These are phyloP conservation scores for Lasiodiplodia sp. DNA, from an alignment of 2,329 filamentous ascomycete species.

Conservation along the genomic window DNA sequence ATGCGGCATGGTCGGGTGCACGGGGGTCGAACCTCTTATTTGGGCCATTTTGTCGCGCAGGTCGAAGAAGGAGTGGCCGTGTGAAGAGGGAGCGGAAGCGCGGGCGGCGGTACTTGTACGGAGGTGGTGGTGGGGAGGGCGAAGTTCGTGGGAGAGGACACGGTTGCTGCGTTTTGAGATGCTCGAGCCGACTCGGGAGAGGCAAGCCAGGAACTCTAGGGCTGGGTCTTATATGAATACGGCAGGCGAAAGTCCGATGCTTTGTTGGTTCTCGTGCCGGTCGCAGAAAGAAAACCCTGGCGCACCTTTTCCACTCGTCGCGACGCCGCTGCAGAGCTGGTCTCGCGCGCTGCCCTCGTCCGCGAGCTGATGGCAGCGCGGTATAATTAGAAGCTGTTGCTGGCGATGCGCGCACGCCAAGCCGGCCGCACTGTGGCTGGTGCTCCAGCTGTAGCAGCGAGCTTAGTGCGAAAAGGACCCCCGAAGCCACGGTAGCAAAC, in stretches of 20 bases:
- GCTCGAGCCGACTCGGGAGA: conserved; percentile 21
- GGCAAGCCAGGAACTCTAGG: conserved; percentile 21
- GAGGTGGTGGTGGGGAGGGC: conserved; percentile 12
- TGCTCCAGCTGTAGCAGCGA: conserved; percentile 12
- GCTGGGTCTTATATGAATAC: conserved; percentile 17
- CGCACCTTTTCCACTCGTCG: neutral
- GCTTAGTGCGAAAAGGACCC: conserved; percentile 1
- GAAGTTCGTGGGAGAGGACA: conserved; percentile 11
- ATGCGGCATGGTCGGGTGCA: conserved; percentile 13
- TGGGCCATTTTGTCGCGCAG: conserved; percentile 26
- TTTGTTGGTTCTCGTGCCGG: conserved; percentile 12
- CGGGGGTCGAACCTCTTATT: conserved; percentile 17
- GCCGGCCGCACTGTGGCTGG: conserved; percentile 9
- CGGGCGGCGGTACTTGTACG: conserved; percentile 22
- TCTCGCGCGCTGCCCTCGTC: neutral
- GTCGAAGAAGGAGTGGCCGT: conserved; percentile 31
- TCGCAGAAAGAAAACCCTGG: conserved; percentile 4
- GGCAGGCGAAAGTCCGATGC: conserved; percentile 12
- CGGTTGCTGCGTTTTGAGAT: conserved; percentile 21
- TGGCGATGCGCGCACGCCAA: conserved; percentile 24
- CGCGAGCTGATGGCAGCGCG: conserved; percentile 16
- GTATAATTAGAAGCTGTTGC: conserved; percentile 25
- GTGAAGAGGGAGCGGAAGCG: conserved; percentile 5
- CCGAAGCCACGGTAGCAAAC: conserved; percentile 13
- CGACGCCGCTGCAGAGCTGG: neutral